phyloP scores from a whole-genome alignment of 495 filamentous ascomycete genomes.

The Aspergillus sparsus region DNA sequence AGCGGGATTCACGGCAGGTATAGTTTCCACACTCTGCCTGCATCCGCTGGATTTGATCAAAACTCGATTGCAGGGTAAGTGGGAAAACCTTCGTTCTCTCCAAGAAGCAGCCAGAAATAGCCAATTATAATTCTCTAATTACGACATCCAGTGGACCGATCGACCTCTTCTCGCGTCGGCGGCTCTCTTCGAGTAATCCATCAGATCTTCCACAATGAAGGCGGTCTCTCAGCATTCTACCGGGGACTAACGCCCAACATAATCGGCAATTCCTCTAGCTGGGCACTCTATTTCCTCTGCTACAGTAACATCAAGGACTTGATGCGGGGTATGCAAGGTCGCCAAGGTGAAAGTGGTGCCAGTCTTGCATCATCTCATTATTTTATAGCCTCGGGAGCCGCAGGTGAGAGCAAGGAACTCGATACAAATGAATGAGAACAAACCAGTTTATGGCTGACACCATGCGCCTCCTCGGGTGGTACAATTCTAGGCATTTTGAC shows the following conservation, averaged over 20 bases:
- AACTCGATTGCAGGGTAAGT: constrained; percentile 83
- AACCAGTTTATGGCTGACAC: background rate
- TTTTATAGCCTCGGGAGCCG: constrained; percentile 75
- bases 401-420: constrained; percentile 50
- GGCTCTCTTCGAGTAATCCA: constrained; percentile 57
- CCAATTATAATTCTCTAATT: constrained; percentile 1
- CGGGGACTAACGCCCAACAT: constrained; percentile 88
- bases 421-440: background rate
- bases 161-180: constrained; percentile 46
- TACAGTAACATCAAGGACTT: constrained; percentile 61
- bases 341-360: constrained; percentile 6
- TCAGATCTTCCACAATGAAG: constrained; percentile 57
- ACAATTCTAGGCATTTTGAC: constrained; percentile 58
- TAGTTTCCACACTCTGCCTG: constrained; percentile 70
- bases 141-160: constrained; percentile 43
- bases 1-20: constrained; percentile 86
- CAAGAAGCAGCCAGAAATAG: background rate
- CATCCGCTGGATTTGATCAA: constrained; percentile 92
- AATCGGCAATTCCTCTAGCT: constrained; percentile 84
- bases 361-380: constrained; percentile 71
- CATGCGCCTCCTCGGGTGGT: too few species aligned
- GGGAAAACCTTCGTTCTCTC: background rate
- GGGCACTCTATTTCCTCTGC: constrained; percentile 87
- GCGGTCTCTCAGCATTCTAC: constrained; percentile 70
- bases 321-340: constrained; percentile 30